phyloP scores from a whole-genome alignment of 495 filamentous ascomycete species.

The Hypoxylon fragiforme region DNA sequence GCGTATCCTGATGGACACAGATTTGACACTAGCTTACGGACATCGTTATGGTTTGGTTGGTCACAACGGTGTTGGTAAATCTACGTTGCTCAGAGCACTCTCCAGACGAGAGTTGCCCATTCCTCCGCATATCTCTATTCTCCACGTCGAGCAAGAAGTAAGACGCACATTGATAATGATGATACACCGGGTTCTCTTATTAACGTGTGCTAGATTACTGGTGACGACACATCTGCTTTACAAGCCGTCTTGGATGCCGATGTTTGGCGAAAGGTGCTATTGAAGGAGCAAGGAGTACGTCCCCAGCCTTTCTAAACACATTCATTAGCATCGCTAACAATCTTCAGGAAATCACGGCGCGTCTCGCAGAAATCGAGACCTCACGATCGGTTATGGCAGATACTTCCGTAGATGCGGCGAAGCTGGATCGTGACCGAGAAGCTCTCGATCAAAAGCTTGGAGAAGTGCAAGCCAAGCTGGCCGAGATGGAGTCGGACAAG shows the following conservation, averaged over 20 bases:
- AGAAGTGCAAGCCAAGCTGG: slow-evolving; percentile 88
- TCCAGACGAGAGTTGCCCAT: slow-evolving; percentile 93
- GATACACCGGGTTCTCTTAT: background rate
- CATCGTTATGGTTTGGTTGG: slow-evolving; percentile 96
- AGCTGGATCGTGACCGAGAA: slow-evolving; percentile 82
- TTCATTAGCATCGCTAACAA: slow-evolving; percentile 26
- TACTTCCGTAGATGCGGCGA: slow-evolving; percentile 81
- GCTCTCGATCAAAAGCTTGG: slow-evolving; percentile 84
- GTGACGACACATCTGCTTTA: slow-evolving; percentile 92
- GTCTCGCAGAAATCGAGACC: slow-evolving; percentile 78
- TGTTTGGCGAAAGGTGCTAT: slow-evolving; percentile 95
- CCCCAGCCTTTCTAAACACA: background rate
- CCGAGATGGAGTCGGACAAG: slow-evolving; percentile 99
- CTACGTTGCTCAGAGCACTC: slow-evolving; percentile 86
- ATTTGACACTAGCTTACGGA: slow-evolving; percentile 87
- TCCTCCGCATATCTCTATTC: slow-evolving; percentile 95
- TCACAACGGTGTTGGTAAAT: slow-evolving; percentile 99
- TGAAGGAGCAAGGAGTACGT: slow-evolving; percentile 83
- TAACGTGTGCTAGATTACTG: slow-evolving; percentile 68
- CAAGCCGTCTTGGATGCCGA: slow-evolving; percentile 98
- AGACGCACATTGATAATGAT: slow-evolving; percentile 4
- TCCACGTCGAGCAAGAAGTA: slow-evolving; percentile 98
- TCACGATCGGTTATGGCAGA: slow-evolving; percentile 80
- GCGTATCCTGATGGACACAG: slow-evolving; percentile 88
- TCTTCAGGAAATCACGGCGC: slow-evolving; percentile 74